phyloP scores from a whole-genome alignment of 78 protist genomes.

The Creolimax fragrantissima region DNA sequence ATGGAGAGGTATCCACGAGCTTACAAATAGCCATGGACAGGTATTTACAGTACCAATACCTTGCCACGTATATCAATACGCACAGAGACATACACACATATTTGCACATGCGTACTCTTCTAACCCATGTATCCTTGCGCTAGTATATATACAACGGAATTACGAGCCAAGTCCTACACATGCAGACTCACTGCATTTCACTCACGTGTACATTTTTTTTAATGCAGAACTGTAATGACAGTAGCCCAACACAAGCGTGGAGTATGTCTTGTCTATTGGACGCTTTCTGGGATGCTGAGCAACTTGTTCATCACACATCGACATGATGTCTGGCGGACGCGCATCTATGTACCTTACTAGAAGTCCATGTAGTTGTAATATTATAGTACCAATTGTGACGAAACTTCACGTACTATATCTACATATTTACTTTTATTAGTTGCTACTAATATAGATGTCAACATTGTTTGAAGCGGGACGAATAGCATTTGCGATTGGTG shows the following conservation, averaged over 20 bases:
- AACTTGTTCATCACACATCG: not conserved
- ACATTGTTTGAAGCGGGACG: not conserved
- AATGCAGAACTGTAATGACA: not conserved
- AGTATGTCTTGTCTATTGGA: not conserved
- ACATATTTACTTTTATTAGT: not conserved
- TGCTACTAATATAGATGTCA: not conserved
- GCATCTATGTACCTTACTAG: too few species aligned
- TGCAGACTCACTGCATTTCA: too few species aligned
- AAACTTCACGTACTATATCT: not conserved
- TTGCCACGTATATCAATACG: not conserved
- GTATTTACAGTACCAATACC: too few species aligned
- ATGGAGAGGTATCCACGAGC: slow-evolving; percentile 72
- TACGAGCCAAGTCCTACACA: too few species aligned
- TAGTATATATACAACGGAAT: too few species aligned
- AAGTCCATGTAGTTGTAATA: too few species aligned
- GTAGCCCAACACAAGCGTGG: slow-evolving; percentile 26
- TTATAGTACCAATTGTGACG: not conserved
- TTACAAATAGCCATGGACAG: slow-evolving; percentile 63
- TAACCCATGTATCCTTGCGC: too few species aligned
- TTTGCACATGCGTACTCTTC: not conserved
- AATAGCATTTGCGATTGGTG: too few species aligned
- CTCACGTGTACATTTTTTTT: too few species aligned
- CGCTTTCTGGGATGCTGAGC: not conserved
- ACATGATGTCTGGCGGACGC: not conserved
- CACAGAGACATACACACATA: not conserved